Evolutionary conservation across 2,329 filamentous ascomycete species (phyloP).

Genomic region (Chaetomium sp.): DNA sequence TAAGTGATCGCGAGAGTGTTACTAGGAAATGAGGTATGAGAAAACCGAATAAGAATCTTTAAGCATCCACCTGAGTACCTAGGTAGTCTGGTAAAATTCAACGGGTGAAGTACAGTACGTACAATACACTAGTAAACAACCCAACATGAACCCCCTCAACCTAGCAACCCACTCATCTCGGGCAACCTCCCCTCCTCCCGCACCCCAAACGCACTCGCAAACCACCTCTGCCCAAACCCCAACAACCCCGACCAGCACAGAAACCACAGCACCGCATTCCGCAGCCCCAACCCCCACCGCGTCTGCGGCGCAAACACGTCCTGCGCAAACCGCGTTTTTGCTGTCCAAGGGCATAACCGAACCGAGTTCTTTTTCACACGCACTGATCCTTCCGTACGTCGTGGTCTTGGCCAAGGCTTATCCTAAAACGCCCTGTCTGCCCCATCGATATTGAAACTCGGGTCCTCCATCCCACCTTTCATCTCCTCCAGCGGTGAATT

Average conservation of each 20-base stretch:
- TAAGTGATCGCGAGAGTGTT: not conserved
- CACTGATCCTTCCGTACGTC: not conserved
- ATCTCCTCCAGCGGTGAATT: not conserved
- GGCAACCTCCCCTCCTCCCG: not conserved
- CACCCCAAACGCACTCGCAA: not conserved
- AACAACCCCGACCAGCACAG: slow-evolving; percentile 2
- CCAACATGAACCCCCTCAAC: not conserved
- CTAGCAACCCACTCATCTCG: slow-evolving; percentile 9
- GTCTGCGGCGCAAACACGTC: slow-evolving; percentile 10
- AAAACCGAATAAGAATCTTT: not conserved
- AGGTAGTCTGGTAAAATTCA: not conserved
- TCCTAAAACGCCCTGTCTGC: slow-evolving; percentile 4
- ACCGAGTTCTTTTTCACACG: too few relatives aligned
- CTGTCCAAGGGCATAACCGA: too few relatives aligned
- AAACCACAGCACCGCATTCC: slow-evolving; percentile 10
- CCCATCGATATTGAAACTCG: not conserved
- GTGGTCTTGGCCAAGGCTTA: not conserved
- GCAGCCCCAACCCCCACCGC: slow-evolving; percentile 10
- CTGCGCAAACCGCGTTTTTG: not conserved
- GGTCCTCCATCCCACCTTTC: not conserved
- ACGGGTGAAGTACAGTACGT: not conserved
- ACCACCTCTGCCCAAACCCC: slow-evolving; percentile 4
- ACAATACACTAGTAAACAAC: not conserved
- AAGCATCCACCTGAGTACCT: too few relatives aligned
- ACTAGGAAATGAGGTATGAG: not conserved